Conservation (phyloP, 441 rosid species). For the Biscutella laevigata region DNA sequence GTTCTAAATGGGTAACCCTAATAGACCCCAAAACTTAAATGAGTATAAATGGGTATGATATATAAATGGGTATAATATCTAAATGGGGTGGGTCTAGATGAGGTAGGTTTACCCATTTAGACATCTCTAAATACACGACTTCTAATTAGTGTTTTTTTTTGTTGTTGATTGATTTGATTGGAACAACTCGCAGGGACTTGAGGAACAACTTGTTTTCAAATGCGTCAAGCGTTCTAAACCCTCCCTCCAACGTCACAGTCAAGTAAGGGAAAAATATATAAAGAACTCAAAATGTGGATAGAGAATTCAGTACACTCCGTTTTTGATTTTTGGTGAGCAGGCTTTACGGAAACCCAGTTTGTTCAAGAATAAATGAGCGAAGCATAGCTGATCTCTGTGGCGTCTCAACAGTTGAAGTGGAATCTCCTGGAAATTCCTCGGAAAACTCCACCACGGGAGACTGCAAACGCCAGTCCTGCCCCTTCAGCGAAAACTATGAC, state of each 20-base stretch:
- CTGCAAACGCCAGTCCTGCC: constrained; percentile 50
- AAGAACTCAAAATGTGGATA: neutral
- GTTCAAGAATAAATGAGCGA: constrained; percentile 28
- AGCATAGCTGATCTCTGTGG: constrained; percentile 43
- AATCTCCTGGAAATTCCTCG: constrained; percentile 15
- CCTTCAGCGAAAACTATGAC: constrained; percentile 42
- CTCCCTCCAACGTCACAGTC: constrained; percentile 60
- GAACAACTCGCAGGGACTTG: constrained; percentile 48
- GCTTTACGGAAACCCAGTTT: constrained; percentile 78
- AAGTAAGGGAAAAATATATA: constrained; percentile 35
- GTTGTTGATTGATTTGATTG: neutral
- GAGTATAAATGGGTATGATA: no score
- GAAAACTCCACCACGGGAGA: neutral
- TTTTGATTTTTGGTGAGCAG: constrained; percentile 46
- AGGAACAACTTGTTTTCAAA: constrained; percentile 51
- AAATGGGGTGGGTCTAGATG: no score
- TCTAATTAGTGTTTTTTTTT: no score
- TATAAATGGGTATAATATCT: no score
- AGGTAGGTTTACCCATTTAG: no score
- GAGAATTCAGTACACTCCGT: neutral
- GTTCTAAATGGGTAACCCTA: no score
- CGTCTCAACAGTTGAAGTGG: constrained; percentile 27
- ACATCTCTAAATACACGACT: no score
- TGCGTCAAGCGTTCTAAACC: constrained; percentile 45
- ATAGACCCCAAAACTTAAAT: no score